Base-by-base conservation (phyloP, 768 basidiomycete species). In the Phylloporus sp. region DNA sequence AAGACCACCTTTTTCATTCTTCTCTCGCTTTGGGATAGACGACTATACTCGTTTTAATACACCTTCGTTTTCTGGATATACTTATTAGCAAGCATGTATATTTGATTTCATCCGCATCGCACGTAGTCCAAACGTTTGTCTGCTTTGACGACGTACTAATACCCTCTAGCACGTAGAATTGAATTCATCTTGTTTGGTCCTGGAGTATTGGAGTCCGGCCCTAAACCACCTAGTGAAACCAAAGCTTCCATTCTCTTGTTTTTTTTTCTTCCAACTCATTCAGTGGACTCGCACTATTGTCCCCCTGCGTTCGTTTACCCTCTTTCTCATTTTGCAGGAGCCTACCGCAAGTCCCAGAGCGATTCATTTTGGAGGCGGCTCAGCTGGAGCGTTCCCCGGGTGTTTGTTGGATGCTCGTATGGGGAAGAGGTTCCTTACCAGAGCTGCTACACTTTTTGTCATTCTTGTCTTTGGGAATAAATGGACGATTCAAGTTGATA, bases 281-380 rank as follows among this genome's bases (percentile, higher is more conserved):
- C 46, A 27, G 9, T 26, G 68, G 67, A 68, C 67, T 64, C 54
- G 68, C 68, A 70, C 66, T 68, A 70, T 69, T 69, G 67, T 69
- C 67, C 67, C 62, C 68, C 64, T 69, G 68, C 60, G 53, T 47
- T 12, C 34, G 48, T 45, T 42, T 23, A 35, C 54, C 5, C 3
- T 20, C 20, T 10, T 47, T 27, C 4, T 16, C 22, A 43, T 39
- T 49, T 44, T 58, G 67, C 68, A 69, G 67, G 67, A 69, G 67
- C 63, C 67, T 69, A 69, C 67, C 64, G 67, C 64, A 56, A 50
- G 67, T 69, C 67, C 68, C 31, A 69, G 67, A 69, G 51, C 49
- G 44, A 69, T 24, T 45, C 8, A 5, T 16, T 39, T 48, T 16
- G 6, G 34, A 34, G 55, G 54, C 34, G 48, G 62, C 44, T 64